Evolutionary conservation across 2,329 filamentous ascomycete genomes (phyloP), one percentile per base, ranked within the genome.

Genomic region (Remersonia thermophila): DNA sequence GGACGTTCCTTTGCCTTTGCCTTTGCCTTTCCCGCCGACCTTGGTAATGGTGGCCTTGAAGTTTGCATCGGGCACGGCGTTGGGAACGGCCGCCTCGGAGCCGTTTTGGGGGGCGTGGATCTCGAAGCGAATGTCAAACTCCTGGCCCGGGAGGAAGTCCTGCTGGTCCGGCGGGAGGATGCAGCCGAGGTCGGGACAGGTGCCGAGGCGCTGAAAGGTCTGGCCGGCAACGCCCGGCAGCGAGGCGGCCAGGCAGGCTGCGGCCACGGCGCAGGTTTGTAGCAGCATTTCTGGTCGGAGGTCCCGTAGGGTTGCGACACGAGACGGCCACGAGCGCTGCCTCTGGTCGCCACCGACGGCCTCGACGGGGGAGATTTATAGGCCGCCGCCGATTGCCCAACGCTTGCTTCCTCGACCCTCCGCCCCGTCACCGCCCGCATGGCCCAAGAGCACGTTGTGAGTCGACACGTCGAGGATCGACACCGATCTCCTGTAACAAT

Each of bases 131-230:
- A 93, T 77, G 54, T 91, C 84, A 52, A 91, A 91, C 55, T 73
- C 79, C 60, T 91, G 83, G 10, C 83, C 83, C 4, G 83, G 77
- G 2, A 93, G 69, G 61, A 91, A 91, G 51, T 91, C 83, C 45
- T 80, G 77, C 61, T 74, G 70, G 46, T 77, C 72, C 1, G 73
- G 73, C 11, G 73, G 73, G 11, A 77, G 58, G 32, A 77, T 59
- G 47, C 73, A 77, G 43, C 73, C 73, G 14, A 77, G 63, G 26
- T 62, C 62, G 8, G 71, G 71, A 51, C 73, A 77, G 17, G 66
- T 66, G 42, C 73, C 73, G 13, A 77, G 61, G 34, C 73, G 63
- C 55, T 71, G 72, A 57, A 64, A 77, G 23, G 70, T 74, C 60
- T 77, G 71, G 23, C 65, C 71, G 27, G 63, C 61, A 45, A 62